Evolutionary conservation across 345 rosid species (phyloP), one percentile per base, ranked within the genome.

Genomic region (Chamaenerion angustifolium): DNA sequence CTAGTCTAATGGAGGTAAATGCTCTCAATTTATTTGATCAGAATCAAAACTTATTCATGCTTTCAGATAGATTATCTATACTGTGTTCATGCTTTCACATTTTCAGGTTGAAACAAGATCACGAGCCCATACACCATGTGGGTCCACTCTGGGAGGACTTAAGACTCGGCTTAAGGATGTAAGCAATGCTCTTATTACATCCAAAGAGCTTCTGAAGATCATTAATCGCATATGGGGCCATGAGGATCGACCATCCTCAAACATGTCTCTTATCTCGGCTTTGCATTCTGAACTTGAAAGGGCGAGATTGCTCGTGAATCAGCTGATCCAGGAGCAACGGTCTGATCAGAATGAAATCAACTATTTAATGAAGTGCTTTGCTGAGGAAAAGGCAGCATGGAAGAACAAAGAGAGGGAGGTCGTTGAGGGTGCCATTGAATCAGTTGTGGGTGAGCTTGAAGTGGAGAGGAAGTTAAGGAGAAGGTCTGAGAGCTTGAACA

Each of bases 221-320:
- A 84, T 92, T 44, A 82, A 82, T 62, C 87, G 95, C 19, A 74
- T 87, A 72, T 82, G 96, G 96, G 88, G 93, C 60, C 83, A 73
- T 57, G 93, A 87, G 60, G 88, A 76, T 56, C 82, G 88, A 18
- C 90, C 95, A 58, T 77, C 95, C 23, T 92, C 98, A 8, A 84
- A 81, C 79, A 71, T 84, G 85, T 82, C 96, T 40, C 89, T 92
- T 31, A 72, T 92, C 71, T 87, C 98, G 12, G 95, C 98, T 59
- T 64, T 92, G 49, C 98, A 92, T 63, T 79, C 98, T 11, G 98
- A 92, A 78, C 87, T 92, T 14, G 96, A 92, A 61, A 74, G 98
- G 69, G 96, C 94, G 67, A 82, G 95, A 44, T 64, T 87, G 67
- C 89, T 78, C 67, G 83, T 92, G 67, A 92, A 92, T 61, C 95